A percentile compares a stretch with the other conserved stretches of the same genome.
Evolutionary conservation across 2,329 filamentous ascomycete species (phyloP).

Genomic region (Arthrobotrys musiformis): DNA sequence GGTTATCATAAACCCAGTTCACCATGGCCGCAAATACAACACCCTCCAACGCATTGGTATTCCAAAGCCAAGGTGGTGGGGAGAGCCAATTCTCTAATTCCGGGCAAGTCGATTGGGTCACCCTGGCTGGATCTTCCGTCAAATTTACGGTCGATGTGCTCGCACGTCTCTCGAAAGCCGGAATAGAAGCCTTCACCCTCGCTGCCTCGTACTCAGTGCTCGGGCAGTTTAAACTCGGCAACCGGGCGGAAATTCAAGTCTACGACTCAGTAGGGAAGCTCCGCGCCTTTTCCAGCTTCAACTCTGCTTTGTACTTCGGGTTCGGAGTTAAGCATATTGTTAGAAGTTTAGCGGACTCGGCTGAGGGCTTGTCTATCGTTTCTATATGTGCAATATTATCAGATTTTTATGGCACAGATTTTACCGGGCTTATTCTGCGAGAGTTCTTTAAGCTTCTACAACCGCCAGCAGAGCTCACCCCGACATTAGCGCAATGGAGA

Average conservation of each 20-base stretch:
- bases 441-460: slow-evolving; percentile 16
- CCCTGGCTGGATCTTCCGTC: slow-evolving; percentile 13
- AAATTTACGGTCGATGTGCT: slow-evolving; percentile 31
- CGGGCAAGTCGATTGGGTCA: slow-evolving; percentile 33
- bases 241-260: not conserved
- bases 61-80: not conserved
- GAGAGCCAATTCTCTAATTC: slow-evolving; percentile 29
- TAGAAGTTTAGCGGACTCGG: slow-evolving; percentile 16
- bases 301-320: slow-evolving; percentile 12
- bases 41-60: not conserved
- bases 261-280: slow-evolving; percentile 13
- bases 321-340: slow-evolving; percentile 24
- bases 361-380: slow-evolving; percentile 7
- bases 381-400: slow-evolving; percentile 9
- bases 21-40: not conserved
- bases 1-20: too few species aligned
- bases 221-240: not conserved
- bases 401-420: slow-evolving; percentile 21
- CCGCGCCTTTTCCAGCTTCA: slow-evolving; percentile 16
- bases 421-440: not conserved
- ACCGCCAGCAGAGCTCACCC: not conserved
- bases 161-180: slow-evolving; percentile 21
- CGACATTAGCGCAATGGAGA: slow-evolving; percentile 1
- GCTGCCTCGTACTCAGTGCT: slow-evolving; percentile 13
- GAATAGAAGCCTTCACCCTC: slow-evolving; percentile 11